Evolutionary conservation across 2,329 filamentous ascomycete genomes (phyloP), one percentile per base, ranked within the genome.

Genomic region (Cladosporium sp.): DNA sequence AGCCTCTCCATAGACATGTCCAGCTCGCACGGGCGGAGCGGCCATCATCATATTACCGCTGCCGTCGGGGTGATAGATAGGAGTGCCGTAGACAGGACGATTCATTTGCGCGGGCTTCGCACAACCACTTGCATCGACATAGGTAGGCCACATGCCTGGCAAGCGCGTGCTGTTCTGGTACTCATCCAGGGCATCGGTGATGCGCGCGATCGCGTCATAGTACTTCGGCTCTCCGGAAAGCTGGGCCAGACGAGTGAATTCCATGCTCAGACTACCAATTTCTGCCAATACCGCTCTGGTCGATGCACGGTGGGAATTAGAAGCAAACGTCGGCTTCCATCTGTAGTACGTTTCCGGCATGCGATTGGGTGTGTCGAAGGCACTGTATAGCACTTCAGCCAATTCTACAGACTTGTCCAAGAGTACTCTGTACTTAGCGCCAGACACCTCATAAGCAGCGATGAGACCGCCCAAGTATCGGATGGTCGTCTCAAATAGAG

Each of bases 401-500:
- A 94, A 82, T 73, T 93, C 88, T 37, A 88, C 80, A 1, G 91
- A 89, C 74, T 95, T 94, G 56, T 87, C 83, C 34, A 95, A 79
- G 11, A 96, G 79, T 22, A 88, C 78, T 19, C 81, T 75, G 67
- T 96, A 88, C 62, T 80, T 78, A 6, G 83, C 85, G 17, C 84
- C 88, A 55, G 89, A 92, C 58, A 97, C 81, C 75, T 97, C 93
- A 71, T 93, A 97, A 6, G 92, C 92, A 39, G 86, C 86, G 42
- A 97, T 70, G 43, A 97, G 77, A 1, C 93, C 93, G 34, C 93
- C 93, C 4, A 97, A 80, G 67, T 97, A 96, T 54, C 93, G 85
- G 69, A 97, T 97, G 11, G 87, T 90, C 0, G 92, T 95, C 74
- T 97, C 92, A 66, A 97, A 97, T 7, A 96, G 81, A n/a, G 91